Evolutionary conservation across 768 basidiomycete species (phyloP).

Genomic region (Tremella yokohamensis): DNA sequence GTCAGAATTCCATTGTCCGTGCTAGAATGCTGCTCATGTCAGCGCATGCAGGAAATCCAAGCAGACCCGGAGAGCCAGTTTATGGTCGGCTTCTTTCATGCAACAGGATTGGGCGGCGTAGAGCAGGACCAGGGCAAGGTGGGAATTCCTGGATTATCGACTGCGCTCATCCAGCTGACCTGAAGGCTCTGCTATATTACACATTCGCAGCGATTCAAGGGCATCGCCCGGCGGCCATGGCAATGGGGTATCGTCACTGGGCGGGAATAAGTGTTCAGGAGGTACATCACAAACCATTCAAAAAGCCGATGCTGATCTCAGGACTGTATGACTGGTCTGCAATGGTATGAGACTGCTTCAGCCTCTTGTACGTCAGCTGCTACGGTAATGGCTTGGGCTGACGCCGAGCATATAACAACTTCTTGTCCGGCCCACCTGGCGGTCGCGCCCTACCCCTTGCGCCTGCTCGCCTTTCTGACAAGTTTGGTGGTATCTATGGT

Average conservation of each 20-base stretch:
- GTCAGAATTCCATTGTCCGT: constrained; percentile 22
- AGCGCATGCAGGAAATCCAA: constrained; percentile 54
- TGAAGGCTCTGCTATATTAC: constrained; percentile 77
- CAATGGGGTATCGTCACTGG: constrained; percentile 91
- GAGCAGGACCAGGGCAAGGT: constrained; percentile 54
- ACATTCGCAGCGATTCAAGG: constrained; percentile 89
- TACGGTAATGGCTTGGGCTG: neutral
- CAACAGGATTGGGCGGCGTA: constrained; percentile 64
- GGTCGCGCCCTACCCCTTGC: constrained; percentile 80
- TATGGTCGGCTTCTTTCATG: constrained; percentile 78
- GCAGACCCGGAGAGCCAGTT: constrained; percentile 87
- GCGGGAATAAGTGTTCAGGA: constrained; percentile 88
- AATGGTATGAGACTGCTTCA: constrained; percentile 86
- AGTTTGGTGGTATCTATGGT: constrained; percentile 89
- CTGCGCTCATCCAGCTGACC: neutral
- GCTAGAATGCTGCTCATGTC: constrained; percentile 53
- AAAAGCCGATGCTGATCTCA: too few species aligned
- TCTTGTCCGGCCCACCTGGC: constrained; percentile 81
- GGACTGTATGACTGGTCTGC: constrained; percentile 73
- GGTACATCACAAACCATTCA: neutral
- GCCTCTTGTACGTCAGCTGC: constrained; percentile 62
- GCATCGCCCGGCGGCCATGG: constrained; percentile 84
- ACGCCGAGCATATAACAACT: constrained; percentile 71
- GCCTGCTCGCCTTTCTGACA: constrained; percentile 77
- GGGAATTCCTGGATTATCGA: constrained; percentile 4